These are phyloP conservation scores for Cyclocybe cylindracea DNA, from an alignment of 768 basidiomycete species.

Conservation along the genomic window DNA sequence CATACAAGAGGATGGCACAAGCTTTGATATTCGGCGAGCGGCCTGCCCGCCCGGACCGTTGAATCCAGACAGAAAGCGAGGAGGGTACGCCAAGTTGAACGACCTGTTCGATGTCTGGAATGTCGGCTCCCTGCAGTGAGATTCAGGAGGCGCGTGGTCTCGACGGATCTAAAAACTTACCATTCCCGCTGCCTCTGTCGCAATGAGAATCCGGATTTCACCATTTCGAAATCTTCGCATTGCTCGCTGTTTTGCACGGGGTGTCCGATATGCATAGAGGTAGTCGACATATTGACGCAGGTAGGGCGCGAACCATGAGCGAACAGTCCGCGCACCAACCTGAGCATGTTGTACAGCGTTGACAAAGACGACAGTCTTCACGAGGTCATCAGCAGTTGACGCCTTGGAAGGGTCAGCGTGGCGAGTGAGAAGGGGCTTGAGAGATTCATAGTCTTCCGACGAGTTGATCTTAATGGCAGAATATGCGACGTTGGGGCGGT, in stretches of 20 bases:
- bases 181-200: constrained; percentile 39
- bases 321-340: constrained; percentile 7
- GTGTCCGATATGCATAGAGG: constrained; percentile 24
- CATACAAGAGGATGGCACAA: constrained; percentile 24
- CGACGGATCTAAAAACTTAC: constrained; percentile 19
- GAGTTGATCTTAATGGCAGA: constrained; percentile 22
- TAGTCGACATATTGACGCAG: constrained; percentile 18
- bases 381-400: constrained; percentile 9
- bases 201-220: constrained; percentile 24
- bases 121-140: constrained; percentile 28
- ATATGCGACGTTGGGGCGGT: constrained; percentile 34
- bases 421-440: constrained; percentile 11
- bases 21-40: constrained; percentile 20
- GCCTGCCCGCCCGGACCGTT: constrained; percentile 31
- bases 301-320: constrained; percentile 10
- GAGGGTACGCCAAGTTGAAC: constrained; percentile 35
- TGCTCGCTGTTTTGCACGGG: constrained; percentile 17
- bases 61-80: constrained; percentile 32
- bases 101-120: constrained; percentile 35
- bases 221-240: constrained; percentile 27
- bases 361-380: constrained; percentile 23
- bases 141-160: not conserved
- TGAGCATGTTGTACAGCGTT: constrained; percentile 23
- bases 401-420: constrained; percentile 1
- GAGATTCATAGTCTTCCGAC: constrained; percentile 21